Evolutionary conservation across 2,329 filamentous ascomycete genomes (phyloP), one percentile per base, ranked within the genome.

Genomic region (Xylariaceae sp.): DNA sequence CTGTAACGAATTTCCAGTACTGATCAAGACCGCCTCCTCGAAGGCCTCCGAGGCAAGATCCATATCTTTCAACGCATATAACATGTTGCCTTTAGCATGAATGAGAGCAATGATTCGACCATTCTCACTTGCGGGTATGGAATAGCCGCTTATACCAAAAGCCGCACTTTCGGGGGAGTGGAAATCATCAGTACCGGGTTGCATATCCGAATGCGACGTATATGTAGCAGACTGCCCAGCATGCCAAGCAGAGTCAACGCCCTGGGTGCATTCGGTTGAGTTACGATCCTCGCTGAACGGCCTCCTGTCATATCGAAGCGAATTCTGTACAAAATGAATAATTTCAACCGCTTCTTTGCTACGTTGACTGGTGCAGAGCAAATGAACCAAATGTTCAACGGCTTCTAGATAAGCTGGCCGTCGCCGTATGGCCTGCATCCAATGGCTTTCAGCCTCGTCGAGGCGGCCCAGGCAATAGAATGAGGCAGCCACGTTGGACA

Each of bases 81-180:
- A 75, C 85, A 97, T 94, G 52, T 97, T 97, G n/a, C 92, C 93
- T 66, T 97, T 98, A 17, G 92, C 91, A 67, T 98, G 93, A 33
- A 97, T 83, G 14, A 98, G 76, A n/a, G 90, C 87, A 36, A 98
- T 77, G 59, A 98, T 89, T 48, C 93, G 82, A 7, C 92, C 93
- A 62, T 96, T 97, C 55, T 98, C 93, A 35, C 79, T 82, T 2
- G 85, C 90, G 5, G 90, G 79, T 35, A 98, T 83, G 12, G 82
- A 79, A 64, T 95, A 97, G 14, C 90, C 91, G 64, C 88, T 93
- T 4, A 84, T 85, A 1, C 83, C 86, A 61, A 86, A 90, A 0
- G 85, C 61, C 14, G 56, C 49, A n/a, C 51, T 50, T 36, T 44
- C 45, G 12, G 23, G 32, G n/a, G 56, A 54, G 17, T 50, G 52